Evolutionary conservation across 1,284 basidiomycete species (phyloP), one percentile per base, ranked within the genome.

Genomic region (Microbotryomycetes sp.): DNA sequence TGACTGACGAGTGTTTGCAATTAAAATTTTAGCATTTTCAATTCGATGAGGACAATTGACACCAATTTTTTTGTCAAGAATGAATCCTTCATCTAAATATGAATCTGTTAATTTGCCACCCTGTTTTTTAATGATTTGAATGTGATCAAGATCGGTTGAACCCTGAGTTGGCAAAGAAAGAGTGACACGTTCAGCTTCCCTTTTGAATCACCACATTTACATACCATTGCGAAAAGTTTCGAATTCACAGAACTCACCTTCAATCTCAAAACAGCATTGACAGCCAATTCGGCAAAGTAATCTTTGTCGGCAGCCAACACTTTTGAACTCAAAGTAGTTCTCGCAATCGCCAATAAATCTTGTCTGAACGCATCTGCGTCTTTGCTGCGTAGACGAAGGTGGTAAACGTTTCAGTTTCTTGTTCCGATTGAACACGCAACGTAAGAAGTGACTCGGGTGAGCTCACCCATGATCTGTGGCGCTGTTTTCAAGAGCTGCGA

Each of bases 101-200:
- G 91, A 96, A 74, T 98, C 94, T 6, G 92, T 96, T 67, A 99
- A 83, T 79, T 98, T 98, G 63, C 96, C 96, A 62, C 96, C 96
- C 42, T 91, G 89, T 79, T 97, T 97, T 82, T 99, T 99, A 81
- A 98, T 99, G 77, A 98, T 89, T 78, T 99, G 96, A 69, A 99
- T 97, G 76, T 98, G 93, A 72, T 99, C 96, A 28, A 99, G 81
- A 79, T 98, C 89, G 59, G 91, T 94, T 42, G 91, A 94, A 29
- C 92, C 92, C 87, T 90, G 69, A 30, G 23, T 7, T 45, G 22
- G 56, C 54, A 28, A 46, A 36, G 42, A 52, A 53, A 29, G 28
- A 23, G 45, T 12, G 49, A 29, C 16, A n/a, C 7, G 19, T 2
- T 7, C 29, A 29, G 32, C 46, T 49, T 30, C 19, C 36, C 36